Conservation (phyloP, 352 stramenopile genomes). For the Globisporangium polare region DNA sequence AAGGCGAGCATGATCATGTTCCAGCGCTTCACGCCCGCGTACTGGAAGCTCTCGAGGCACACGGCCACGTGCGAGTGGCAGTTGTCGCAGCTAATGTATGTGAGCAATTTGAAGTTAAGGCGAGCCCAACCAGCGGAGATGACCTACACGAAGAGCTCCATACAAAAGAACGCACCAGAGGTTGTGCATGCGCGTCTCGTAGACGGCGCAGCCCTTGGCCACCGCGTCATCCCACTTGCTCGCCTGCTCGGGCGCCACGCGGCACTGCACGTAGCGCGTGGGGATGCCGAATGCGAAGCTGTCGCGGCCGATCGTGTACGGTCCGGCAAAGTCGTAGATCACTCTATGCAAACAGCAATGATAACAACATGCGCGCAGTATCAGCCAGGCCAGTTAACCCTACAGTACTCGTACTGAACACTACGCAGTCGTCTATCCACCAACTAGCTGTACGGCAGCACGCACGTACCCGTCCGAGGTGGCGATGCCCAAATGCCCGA, state of each 20-base stretch:
- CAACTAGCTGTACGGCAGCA: neutral
- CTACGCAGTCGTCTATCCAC: no score
- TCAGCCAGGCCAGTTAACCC: neutral
- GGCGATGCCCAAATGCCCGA: slow-evolving; percentile 94
- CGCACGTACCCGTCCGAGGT: slow-evolving; percentile 69
- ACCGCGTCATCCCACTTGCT: slow-evolving; percentile 91
- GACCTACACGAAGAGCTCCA: neutral
- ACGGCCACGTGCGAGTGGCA: slow-evolving; percentile 95
- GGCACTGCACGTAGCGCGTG: slow-evolving; percentile 88
- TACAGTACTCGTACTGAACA: no score
- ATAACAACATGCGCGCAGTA: neutral
- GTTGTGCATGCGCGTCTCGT: slow-evolving; percentile 94
- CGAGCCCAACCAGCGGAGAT: neutral
- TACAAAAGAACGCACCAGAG: slow-evolving; percentile 50
- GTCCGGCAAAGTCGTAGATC: slow-evolving; percentile 95
- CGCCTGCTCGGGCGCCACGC: slow-evolving; percentile 35
- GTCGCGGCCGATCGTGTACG: slow-evolving; percentile 90
- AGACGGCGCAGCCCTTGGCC: slow-evolving; percentile 87
- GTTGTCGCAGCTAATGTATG: slow-evolving; percentile 95
- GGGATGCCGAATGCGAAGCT: slow-evolving; percentile 86
- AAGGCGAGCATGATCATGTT: slow-evolving; percentile 84
- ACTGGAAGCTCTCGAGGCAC: slow-evolving; percentile 63
- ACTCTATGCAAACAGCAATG: slow-evolving; percentile 48
- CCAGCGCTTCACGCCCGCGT: slow-evolving; percentile 53
- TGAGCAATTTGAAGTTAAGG: neutral